These are phyloP conservation scores for Vanilla planifolia DNA, from an alignment of 106 monocot species.

Conservation along the genomic window DNA sequence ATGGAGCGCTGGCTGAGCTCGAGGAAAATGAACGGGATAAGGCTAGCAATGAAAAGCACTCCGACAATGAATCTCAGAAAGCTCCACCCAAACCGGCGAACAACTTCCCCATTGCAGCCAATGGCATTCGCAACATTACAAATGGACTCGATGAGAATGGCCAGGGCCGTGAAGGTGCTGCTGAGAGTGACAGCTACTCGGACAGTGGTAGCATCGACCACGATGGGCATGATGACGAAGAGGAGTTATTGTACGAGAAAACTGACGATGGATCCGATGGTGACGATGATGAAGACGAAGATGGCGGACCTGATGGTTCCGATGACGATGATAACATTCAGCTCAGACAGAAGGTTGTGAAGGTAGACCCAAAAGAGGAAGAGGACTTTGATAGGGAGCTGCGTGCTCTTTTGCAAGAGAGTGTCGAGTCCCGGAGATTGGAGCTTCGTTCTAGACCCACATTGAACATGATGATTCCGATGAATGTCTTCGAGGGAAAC, in stretches of 20 bases:
- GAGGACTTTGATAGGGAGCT: slow-evolving; percentile 92
- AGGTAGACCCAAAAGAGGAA: slow-evolving; percentile 77
- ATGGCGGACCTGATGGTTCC: slow-evolving; percentile 40
- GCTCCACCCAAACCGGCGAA: neutral
- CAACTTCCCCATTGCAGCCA: slow-evolving; percentile 5
- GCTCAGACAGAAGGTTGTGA: slow-evolving; percentile 58
- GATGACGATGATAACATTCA: slow-evolving; percentile 83
- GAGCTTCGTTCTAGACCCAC: slow-evolving; percentile 66
- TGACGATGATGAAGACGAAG: slow-evolving; percentile 72
- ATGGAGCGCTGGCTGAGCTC: slow-evolving; percentile 59
- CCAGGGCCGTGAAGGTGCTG: slow-evolving; percentile 33
- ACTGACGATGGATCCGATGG: slow-evolving; percentile 65
- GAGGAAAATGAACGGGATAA: slow-evolving; percentile 79
- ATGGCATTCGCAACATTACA: slow-evolving; percentile 26
- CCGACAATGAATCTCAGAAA: slow-evolving; percentile 61
- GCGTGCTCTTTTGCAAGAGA: slow-evolving; percentile 87
- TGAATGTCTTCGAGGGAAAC: slow-evolving; percentile 87
- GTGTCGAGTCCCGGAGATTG: slow-evolving; percentile 75
- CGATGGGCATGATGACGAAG: slow-evolving; percentile 56
- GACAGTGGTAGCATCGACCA: slow-evolving; percentile 74
- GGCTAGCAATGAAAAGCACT: slow-evolving; percentile 37
- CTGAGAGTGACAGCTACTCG: slow-evolving; percentile 86
- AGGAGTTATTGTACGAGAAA: slow-evolving; percentile 62
- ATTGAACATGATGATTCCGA: slow-evolving; percentile 92
- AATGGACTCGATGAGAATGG: slow-evolving; percentile 63